Conservation (phyloP, 2,329 filamentous ascomycete genomes). For the Helminthosporium solani region DNA sequence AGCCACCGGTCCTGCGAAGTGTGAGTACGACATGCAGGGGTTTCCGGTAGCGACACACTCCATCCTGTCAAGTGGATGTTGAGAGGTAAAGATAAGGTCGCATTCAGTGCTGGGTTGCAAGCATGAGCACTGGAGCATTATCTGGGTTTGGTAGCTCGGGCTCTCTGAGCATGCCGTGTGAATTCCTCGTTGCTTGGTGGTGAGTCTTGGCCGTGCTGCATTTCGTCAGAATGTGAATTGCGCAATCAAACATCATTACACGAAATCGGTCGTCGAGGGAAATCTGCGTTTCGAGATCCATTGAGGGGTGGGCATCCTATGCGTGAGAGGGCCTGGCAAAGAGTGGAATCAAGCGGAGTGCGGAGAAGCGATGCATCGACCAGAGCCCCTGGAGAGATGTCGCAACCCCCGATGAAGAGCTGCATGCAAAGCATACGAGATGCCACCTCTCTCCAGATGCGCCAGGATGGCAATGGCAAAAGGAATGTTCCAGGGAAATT, state of each 20-base stretch:
- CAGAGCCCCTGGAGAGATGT: slow-evolving; percentile 11
- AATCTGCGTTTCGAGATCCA: slow-evolving; percentile 15
- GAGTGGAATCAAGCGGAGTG: slow-evolving; percentile 14
- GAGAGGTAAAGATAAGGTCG: neutral
- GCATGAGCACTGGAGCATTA: too few species aligned
- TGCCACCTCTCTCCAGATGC: slow-evolving; percentile 11
- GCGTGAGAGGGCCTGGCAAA: slow-evolving; percentile 8
- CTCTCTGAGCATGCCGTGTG: too few species aligned
- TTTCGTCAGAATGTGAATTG: neutral
- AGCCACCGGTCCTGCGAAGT: too few species aligned
- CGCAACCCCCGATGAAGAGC: slow-evolving; percentile 12
- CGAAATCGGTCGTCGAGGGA: too few species aligned
- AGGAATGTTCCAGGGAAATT: slow-evolving; percentile 18
- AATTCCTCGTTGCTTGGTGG: too few species aligned
- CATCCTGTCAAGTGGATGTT: slow-evolving; percentile 13
- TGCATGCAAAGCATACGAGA: slow-evolving; percentile 30
- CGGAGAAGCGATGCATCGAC: slow-evolving; percentile 16
- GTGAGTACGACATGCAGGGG: slow-evolving; percentile 9
- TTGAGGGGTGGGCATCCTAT: slow-evolving; percentile 14
- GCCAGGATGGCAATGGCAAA: slow-evolving; percentile 13
- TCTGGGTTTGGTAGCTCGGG: too few species aligned
- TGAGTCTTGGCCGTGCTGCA: neutral
- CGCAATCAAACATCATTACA: neutral
- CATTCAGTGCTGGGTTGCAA: too few species aligned
- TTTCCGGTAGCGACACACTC: slow-evolving; percentile 14